These are phyloP conservation scores for Fistulinella prunicolor DNA, from an alignment of 768 basidiomycete species.

Conservation along the genomic window DNA sequence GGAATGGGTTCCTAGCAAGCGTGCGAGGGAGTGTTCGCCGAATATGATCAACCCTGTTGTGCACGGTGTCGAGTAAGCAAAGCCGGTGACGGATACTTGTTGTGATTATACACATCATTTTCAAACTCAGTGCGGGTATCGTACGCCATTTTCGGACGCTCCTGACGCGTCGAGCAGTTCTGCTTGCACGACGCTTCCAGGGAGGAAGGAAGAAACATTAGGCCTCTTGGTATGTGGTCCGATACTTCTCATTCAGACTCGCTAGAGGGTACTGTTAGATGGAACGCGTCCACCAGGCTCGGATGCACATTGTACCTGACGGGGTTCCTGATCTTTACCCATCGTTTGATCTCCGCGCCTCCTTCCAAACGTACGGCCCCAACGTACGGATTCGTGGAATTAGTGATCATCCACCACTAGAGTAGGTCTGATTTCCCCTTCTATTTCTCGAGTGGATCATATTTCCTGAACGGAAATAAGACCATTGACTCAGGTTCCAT, in stretches of 20 bases:
- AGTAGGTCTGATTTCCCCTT: constrained; percentile 50
- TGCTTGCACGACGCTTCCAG: constrained; percentile 80
- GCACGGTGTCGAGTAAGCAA: no score
- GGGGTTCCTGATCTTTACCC: constrained; percentile 70
- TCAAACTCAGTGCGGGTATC: no score
- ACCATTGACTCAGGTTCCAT: constrained; percentile 60
- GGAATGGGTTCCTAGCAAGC: no score
- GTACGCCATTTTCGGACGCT: no score
- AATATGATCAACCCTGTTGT: no score
- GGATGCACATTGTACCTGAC: constrained; percentile 90
- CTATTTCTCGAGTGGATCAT: neutral
- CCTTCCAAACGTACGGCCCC: constrained; percentile 34
- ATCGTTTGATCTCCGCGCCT: constrained; percentile 71
- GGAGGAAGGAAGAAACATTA: constrained; percentile 80
- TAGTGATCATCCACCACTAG: constrained; percentile 62
- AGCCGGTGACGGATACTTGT: no score
- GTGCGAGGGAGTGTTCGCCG: no score
- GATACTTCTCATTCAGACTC: neutral
- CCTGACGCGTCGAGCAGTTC: no score
- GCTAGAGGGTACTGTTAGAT: constrained; percentile 55
- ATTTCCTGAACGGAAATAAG: constrained; percentile 33
- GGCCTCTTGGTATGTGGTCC: constrained; percentile 66
- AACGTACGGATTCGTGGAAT: constrained; percentile 49
- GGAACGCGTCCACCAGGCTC: constrained; percentile 90
- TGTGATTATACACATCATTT: no score